Conservation (phyloP, 805 yeast species). For the Pichia californica region DNA sequence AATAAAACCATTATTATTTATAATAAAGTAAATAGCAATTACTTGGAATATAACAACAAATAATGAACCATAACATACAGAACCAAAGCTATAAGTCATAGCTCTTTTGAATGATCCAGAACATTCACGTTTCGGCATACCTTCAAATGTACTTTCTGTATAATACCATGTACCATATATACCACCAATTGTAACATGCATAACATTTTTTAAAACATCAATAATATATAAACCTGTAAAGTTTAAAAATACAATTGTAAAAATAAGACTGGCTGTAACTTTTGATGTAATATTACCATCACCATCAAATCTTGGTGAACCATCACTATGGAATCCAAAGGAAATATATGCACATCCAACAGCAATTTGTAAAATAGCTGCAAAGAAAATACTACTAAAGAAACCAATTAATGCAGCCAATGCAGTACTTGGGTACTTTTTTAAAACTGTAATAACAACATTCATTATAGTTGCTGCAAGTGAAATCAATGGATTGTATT, state of each 20-base stretch:
- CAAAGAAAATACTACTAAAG: constrained; percentile 4
- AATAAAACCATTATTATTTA: constrained; percentile 7
- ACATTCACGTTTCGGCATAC: constrained; percentile 72
- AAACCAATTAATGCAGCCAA: constrained; percentile 34
- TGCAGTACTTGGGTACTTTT: constrained; percentile 60
- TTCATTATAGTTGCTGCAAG: constrained; percentile 23
- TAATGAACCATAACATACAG: constrained; percentile 74
- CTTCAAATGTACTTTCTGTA: constrained; percentile 43
- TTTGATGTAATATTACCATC: constrained; percentile 17
- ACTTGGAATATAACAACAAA: constrained; percentile 67
- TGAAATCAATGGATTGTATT: constrained; percentile 18
- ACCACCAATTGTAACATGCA: constrained; percentile 79
- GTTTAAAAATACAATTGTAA: constrained; percentile 39
- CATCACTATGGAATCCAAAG: constrained; percentile 14
- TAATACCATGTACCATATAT: constrained; percentile 94
- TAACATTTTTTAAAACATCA: constrained; percentile 73
- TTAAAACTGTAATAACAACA: constrained; percentile 68
- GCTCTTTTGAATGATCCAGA: constrained; percentile 72
- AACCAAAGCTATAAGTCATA: constrained; percentile 79
- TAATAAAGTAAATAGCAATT: constrained; percentile 36
- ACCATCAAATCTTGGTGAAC: constrained; percentile 8
- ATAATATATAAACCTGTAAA: constrained; percentile 81
- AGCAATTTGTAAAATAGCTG: constrained; percentile 5
- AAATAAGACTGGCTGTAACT: constrained; percentile 48
- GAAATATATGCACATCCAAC: constrained; percentile 10